These are phyloP conservation scores for Thermothielavioides terrestris DNA, from an alignment of 495 filamentous ascomycete genomes.

Conservation along the genomic window DNA sequence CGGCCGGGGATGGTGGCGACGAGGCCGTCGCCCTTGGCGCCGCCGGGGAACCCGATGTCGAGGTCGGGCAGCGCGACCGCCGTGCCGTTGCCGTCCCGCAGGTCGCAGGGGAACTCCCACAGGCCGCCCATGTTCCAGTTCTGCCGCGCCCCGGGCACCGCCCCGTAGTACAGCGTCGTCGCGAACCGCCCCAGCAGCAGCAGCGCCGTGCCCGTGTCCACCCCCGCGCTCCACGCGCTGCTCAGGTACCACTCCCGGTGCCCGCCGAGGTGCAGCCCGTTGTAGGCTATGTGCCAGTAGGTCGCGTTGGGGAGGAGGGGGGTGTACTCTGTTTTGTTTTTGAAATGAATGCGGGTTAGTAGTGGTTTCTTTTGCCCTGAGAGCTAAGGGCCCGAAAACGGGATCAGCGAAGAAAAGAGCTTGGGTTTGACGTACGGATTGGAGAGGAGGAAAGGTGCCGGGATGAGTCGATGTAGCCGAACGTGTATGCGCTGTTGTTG, in stretches of 20 bases:
- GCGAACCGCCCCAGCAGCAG: slow-evolving; percentile 54
- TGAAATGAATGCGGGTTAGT: too few species aligned
- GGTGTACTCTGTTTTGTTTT: too few species aligned
- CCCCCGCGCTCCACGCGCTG: slow-evolving; percentile 48
- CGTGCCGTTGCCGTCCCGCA: neutral
- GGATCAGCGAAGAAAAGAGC: too few species aligned
- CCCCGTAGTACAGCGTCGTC: slow-evolving; percentile 55
- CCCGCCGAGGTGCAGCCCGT: slow-evolving; percentile 50
- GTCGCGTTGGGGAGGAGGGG: slow-evolving; percentile 52
- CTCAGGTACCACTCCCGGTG: slow-evolving; percentile 29
- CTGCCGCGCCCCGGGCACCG: slow-evolving; percentile 52
- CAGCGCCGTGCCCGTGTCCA: slow-evolving; percentile 69
- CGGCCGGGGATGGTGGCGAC: slow-evolving; percentile 58
- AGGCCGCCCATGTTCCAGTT: slow-evolving; percentile 46
- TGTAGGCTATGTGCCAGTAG: slow-evolving; percentile 57
- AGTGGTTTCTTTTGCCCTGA: too few species aligned
- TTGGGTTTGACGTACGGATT: too few species aligned
- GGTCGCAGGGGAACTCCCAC: slow-evolving; percentile 51
- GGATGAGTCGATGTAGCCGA: slow-evolving; percentile 61
- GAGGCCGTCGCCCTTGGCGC: slow-evolving; percentile 44
- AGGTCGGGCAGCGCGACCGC: slow-evolving; percentile 48
- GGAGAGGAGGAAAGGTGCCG: slow-evolving; percentile 34
- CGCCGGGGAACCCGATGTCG: slow-evolving; percentile 43
- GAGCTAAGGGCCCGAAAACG: too few species aligned
- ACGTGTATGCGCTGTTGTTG: slow-evolving; percentile 54